Base-by-base conservation (phyloP, 768 basidiomycete species). In the Pleurotus salmoneostramineus region DNA sequence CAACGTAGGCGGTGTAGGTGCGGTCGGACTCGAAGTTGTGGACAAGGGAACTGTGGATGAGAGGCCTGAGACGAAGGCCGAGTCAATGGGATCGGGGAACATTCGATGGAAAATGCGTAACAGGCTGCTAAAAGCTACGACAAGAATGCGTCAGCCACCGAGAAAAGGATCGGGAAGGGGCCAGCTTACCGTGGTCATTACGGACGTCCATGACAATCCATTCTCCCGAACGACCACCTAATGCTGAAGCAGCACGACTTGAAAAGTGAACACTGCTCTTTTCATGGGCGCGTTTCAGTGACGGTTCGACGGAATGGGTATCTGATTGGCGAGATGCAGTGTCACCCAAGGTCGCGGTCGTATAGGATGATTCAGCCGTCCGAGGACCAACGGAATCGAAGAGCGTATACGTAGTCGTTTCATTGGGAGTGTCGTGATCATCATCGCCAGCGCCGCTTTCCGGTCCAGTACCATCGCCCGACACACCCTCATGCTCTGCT, bases 141-240 rank as follows among this genome's bases (percentile, higher is more conserved):
- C 8, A 5, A 21, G 46, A 17, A 36, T 31, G 21, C 42, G 43
- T 31, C 12, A 58, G 14, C 14, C 42, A 47, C 10, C 34, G 35
- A 62, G 32, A 42, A 67, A 66, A n/a, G n/a, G 8, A 40, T 40
- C n/a, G n/a, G 8, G 37, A n/a, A 40, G 37, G 8, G n/a, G 10
- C 37, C 66, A 15, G 34, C 59, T 60, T 36, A 60, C 63, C 63
- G 52, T 70, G 63, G 34, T 75, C 72, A 45, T 75, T 66, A 17
- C 70, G 65, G 64, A 75, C 66, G 61, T 75, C 74, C 32, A 75
- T 62, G 5, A 74, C 66, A 17, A 75, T 62, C 74, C 75, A 75
- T 35, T 75, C 74, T 2, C 61, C 56, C 6, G 35, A 37, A 15
- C 40, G 35, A 42, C 52, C 27, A 12, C 15, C 52, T 5, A 40